A percentile compares a stretch with the other conserved stretches of the same genome.
phyloP scores from a whole-genome alignment of 768 basidiomycete genomes.

The Mrakia gelida region DNA sequence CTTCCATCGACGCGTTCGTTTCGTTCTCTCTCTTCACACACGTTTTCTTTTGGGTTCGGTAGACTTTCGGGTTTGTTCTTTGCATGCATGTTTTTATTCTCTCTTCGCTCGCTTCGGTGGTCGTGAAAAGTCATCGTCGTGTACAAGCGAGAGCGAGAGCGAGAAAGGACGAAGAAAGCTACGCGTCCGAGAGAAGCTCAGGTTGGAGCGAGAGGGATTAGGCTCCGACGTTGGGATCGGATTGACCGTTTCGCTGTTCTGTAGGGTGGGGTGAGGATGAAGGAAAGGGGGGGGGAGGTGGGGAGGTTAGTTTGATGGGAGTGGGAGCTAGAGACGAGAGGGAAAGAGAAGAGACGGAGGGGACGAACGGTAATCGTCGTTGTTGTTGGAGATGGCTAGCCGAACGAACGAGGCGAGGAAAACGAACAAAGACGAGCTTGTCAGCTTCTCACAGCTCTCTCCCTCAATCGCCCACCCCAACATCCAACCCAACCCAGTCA shows the following conservation, averaged over 20 bases:
- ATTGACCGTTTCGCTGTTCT: background rate
- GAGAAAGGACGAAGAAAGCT: background rate
- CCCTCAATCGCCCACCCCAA: too few species aligned
- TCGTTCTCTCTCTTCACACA: background rate
- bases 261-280: background rate
- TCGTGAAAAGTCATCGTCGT: too few species aligned
- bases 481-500: background rate
- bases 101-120: background rate
- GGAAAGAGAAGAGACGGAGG: too few species aligned
- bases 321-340: too few species aligned
- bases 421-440: too few species aligned
- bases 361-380: background rate
- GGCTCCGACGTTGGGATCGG: background rate
- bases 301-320: background rate
- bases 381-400: background rate
- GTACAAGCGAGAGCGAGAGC: background rate
- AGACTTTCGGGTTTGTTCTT: background rate
- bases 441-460: too few species aligned
- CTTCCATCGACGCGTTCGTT: background rate
- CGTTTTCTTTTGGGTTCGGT: background rate
- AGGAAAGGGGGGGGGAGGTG: too few species aligned
- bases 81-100: background rate
- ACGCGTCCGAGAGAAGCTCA: background rate
- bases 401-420: too few species aligned
- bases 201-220: too few species aligned